Evolutionary conservation across 805 yeast species (phyloP), one percentile per base, ranked within the genome.

Genomic region (Torulaspora franciscae): DNA sequence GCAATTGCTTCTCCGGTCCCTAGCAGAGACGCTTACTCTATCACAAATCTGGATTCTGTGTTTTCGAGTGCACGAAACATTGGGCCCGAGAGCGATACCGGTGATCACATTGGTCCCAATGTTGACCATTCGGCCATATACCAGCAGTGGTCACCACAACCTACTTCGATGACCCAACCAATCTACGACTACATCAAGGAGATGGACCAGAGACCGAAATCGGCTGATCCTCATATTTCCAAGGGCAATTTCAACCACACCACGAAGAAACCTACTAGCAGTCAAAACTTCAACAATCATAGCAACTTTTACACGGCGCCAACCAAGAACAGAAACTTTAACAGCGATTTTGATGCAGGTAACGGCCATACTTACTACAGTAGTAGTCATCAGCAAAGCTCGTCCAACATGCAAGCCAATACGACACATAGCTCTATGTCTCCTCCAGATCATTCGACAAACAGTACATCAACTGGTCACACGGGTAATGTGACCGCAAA

Each of bases 201-300:
- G 56, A 59, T 43, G 17, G 64, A 52, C 54, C 68, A 57, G 40
- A 64, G 75, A 51, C 73, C 75, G 25, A 65, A 70, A 45, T 69
- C 73, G 24, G 75, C 74, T 4, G 75, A 70, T 40, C 73, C 74
- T 3, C 52, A 50, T 40, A 47, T 53, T n/a, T 44, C 49, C 7
- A 42, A 44, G 19, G 39, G 27, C 10, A 45, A 37, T 34, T 13
- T 40, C 17, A 37, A 22, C 24, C 34, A 32, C 17, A 40, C 43
- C 25, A 17, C 28, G 10, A 48, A 45, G 42, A 42, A 46, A 25
- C 22, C 42, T 8, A 13, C 29, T 11, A 32, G 19, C 26, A 17
- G 36, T n/a, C 46, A 46, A 25, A 40, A 32, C 17, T 35, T 42
- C 34, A 30, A 30, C 11, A 36, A 13, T 14, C 44, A 48, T 27